A percentile compares a stretch with the other conserved stretches of the same genome.
Evolutionary conservation across 352 stramenopile species (phyloP).

Genomic region (Phytopythium cucurbitacearum): DNA sequence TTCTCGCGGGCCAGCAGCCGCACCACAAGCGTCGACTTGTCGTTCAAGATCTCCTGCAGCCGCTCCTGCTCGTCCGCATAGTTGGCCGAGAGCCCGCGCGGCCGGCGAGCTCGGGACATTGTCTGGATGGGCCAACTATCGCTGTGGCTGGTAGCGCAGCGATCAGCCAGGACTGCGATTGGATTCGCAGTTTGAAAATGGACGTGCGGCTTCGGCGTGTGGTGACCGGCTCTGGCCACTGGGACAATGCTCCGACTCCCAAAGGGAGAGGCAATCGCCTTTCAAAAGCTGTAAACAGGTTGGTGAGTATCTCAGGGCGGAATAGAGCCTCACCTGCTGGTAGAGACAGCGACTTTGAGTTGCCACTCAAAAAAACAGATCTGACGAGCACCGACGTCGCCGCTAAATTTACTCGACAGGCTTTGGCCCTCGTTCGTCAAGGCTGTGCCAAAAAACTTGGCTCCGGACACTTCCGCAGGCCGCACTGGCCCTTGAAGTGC

Average conservation of each 20-base stretch:
- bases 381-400: too few species aligned
- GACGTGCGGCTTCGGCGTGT: not conserved
- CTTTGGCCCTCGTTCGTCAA: too few species aligned
- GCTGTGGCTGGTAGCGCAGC: not conserved
- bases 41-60: conserved; percentile 47
- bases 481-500: too few species aligned
- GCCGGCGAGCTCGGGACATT: conserved; percentile 20
- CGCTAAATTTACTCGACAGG: too few species aligned
- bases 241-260: not conserved
- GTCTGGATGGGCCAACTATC: not conserved
- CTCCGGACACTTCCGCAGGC: too few species aligned
- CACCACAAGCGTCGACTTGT: conserved; percentile 52
- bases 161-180: not conserved
- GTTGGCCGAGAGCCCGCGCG: conserved; percentile 42
- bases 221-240: too few species aligned
- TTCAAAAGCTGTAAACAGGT: too few species aligned
- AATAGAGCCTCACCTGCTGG: too few species aligned
- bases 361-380: too few species aligned
- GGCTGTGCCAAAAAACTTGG: too few species aligned
- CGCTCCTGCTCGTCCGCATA: conserved; percentile 51
- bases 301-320: too few species aligned
- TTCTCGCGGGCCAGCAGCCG: conserved; percentile 55
- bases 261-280: not conserved
- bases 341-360: too few species aligned
- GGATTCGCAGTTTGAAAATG: not conserved